Evolutionary conservation across 192 early-diverging fungal species (phyloP), one percentile per base, ranked within the genome.

Genomic region (Oehlia diaphana): DNA sequence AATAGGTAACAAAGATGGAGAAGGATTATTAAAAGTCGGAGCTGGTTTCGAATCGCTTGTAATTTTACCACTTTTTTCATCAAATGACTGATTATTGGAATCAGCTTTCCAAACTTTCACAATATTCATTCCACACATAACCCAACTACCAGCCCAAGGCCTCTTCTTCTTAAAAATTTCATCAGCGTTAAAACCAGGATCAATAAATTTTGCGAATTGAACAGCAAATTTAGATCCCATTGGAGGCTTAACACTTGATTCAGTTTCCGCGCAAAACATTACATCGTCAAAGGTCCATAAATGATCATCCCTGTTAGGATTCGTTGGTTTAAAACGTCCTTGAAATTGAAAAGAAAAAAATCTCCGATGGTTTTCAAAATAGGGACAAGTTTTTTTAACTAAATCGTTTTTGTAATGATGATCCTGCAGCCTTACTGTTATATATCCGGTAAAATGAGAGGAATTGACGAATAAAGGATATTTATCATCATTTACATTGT

Each of bases 281-380:
- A 85, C 35, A 39, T 85, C 84, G 39, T 85, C 77, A 78, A 65
- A 81, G 14, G 73, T 79, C 84, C 84, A 85, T 3, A 81, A 62
- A 26, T 66, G 13, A 39, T 85, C 80, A 14, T 50, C 39, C 37
- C 72, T 65, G 14, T 39, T 6, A 8, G 53, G 12, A 68, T 85
- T 85, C 58, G 84, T 83, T 33, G 84, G 63, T 39, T 81, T 85
- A 72, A 85, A 85, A 26, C 84, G 80, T 42, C 84, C 84, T 80
- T 85, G 84, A 79, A 80, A 81, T 66, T 85, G 84, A 35, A 85
- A 73, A 31, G 84, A 85, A 67, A 85, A 85, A 37, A 83, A 53
- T 53, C 84, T 61, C 13, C 74, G 63, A 26, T 65, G 79, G 14
- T 72, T 53, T 49, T 81, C 79, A 77, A 85, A 85, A 72, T 85